phyloP scores from a whole-genome alignment of 2,329 filamentous ascomycete species.

The Pestalotiopsis fici region DNA sequence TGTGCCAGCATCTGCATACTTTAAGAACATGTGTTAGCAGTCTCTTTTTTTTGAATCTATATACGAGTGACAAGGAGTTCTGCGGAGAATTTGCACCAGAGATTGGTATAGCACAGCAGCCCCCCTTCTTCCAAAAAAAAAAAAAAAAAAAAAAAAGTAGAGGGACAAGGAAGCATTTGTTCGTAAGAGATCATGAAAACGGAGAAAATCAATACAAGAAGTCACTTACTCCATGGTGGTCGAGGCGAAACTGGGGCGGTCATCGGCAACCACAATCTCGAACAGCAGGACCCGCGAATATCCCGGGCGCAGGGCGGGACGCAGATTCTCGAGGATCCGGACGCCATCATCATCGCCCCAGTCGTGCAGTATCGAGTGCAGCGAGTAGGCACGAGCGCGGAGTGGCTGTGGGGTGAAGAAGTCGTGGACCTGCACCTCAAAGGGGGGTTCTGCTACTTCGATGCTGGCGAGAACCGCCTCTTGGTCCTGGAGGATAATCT shows the following conservation, averaged over 20 bases:
- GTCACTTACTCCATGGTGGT: constrained; percentile 22
- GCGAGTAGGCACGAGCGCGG: constrained; percentile 28
- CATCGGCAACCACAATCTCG: constrained; percentile 38
- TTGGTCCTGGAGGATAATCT: constrained; percentile 1
- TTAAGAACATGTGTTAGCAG: no score
- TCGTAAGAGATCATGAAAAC: no score
- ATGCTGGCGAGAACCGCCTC: background rate
- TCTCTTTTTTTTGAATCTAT: no score
- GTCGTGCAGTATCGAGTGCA: constrained; percentile 35
- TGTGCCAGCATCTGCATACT: constrained; percentile 22
- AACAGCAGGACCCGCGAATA: constrained; percentile 41
- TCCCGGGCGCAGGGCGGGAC: constrained; percentile 26
- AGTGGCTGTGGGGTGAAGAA: constrained; percentile 31
- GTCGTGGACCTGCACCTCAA: constrained; percentile 18
- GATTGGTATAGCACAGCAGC: no score
- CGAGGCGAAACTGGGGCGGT: constrained; percentile 19
- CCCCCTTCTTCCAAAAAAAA: no score
- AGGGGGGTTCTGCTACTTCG: background rate
- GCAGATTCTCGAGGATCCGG: constrained; percentile 31
- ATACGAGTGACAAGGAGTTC: no score
- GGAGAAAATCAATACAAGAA: no score
- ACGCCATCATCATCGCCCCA: constrained; percentile 34
- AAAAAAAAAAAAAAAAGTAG: no score
- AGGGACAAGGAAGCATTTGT: no score
- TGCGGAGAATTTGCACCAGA: no score